phyloP scores from a whole-genome alignment of 805 yeast species.

The Spathaspora gorwiae region DNA sequence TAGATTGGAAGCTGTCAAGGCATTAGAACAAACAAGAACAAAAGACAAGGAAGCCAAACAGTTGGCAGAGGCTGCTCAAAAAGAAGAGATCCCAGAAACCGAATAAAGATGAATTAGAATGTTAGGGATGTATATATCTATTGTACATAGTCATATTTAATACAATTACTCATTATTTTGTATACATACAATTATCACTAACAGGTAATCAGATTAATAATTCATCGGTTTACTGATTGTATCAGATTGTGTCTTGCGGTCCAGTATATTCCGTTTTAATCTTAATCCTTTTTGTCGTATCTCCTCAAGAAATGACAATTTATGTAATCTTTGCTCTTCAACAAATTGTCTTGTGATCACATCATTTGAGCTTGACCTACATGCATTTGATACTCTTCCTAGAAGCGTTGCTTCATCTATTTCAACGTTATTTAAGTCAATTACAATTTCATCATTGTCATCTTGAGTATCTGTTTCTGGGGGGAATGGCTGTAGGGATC shows the following conservation, averaged over 20 bases:
- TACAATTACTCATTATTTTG: not conserved
- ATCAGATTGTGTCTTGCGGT: no score
- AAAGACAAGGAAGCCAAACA: not conserved
- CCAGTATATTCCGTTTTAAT: conserved; percentile 3
- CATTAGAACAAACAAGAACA: not conserved
- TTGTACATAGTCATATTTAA: conserved; percentile 1
- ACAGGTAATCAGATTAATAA: conserved; percentile 1
- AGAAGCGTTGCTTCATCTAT: not conserved
- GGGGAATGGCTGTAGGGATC: not conserved
- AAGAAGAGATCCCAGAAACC: not conserved
- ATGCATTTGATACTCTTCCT: not conserved
- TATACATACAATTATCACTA: not conserved
- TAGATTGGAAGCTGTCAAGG: conserved; percentile 36
- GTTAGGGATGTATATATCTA: not conserved
- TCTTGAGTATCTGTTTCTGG: not conserved
- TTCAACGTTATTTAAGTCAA: not conserved
- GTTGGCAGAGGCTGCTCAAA: not conserved
- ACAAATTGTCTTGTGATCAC: not conserved
- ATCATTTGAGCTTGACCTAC: not conserved
- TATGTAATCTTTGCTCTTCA: conserved; percentile 16
- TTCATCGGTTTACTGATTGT: conserved; percentile 1
- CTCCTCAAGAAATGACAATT: conserved; percentile 19
- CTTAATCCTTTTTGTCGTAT: conserved; percentile 17
- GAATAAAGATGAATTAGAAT: not conserved
- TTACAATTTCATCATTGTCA: not conserved